Conservation (phyloP, 257 asterid species). For the Nicotiana obtusifolia region DNA sequence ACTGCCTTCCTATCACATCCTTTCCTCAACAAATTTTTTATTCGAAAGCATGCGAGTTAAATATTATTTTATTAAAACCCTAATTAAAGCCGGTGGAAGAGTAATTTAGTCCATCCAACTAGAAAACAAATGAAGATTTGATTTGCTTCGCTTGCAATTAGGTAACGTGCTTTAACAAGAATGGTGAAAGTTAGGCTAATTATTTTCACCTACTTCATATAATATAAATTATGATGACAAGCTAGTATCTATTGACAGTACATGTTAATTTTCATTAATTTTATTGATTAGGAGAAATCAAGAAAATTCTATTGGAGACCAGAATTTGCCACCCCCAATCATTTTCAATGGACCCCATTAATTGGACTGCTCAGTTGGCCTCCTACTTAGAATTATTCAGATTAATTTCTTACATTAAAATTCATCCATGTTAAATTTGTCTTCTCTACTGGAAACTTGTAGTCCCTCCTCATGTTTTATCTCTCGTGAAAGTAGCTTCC, state of each 20-base stretch:
- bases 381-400: slow-evolving; percentile 3
- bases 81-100: slow-evolving; percentile 10
- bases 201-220: slow-evolving; percentile 25
- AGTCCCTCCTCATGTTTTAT: not conserved
- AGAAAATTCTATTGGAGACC: not conserved
- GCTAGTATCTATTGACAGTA: slow-evolving; percentile 16
- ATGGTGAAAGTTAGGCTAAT: slow-evolving; percentile 18
- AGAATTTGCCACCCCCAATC: not conserved
- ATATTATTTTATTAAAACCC: not conserved
- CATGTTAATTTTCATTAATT: not conserved
- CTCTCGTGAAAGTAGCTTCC: slow-evolving; percentile 16
- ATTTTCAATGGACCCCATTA: slow-evolving; percentile 18
- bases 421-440: slow-evolving; percentile 5
- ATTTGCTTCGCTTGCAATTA: slow-evolving; percentile 14
- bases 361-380: slow-evolving; percentile 16
- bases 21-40: not conserved
- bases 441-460: slow-evolving; percentile 8
- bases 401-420: slow-evolving; percentile 3
- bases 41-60: not conserved
- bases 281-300: not conserved
- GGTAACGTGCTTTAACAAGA: slow-evolving; percentile 21
- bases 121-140: slow-evolving; percentile 20
- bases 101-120: slow-evolving; percentile 13
- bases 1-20: slow-evolving; percentile 3
- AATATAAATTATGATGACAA: not conserved